These are phyloP conservation scores for Candida succiphila DNA, from an alignment of 805 yeast species.

Conservation along the genomic window DNA sequence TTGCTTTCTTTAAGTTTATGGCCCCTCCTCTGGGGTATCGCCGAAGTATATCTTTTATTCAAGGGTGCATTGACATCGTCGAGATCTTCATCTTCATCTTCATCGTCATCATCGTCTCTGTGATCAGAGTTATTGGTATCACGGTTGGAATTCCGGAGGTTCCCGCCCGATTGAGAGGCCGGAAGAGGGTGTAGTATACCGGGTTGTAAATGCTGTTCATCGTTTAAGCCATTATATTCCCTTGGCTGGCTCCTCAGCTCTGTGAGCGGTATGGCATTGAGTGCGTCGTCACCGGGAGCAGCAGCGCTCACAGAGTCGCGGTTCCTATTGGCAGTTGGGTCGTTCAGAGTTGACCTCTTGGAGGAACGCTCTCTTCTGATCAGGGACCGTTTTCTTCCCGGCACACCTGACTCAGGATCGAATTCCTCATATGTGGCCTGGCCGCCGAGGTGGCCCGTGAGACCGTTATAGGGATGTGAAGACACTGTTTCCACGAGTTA, in stretches of 20 bases:
- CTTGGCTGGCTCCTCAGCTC: constrained; percentile 22
- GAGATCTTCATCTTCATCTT: neutral
- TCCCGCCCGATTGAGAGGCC: too few species aligned
- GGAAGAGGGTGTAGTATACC: too few species aligned
- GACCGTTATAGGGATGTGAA: constrained; percentile 2
- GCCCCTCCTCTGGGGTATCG: constrained; percentile 12
- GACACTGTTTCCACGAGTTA: constrained; percentile 1
- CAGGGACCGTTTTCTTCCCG: constrained; percentile 54
- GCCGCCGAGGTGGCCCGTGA: constrained; percentile 1
- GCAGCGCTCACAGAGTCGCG: constrained; percentile 1
- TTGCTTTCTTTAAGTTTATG: constrained; percentile 13
- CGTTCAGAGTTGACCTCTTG: constrained; percentile 2
- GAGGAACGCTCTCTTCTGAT: constrained; percentile 75
- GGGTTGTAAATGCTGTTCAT: constrained; percentile 38
- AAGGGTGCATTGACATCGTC: constrained; percentile 20
- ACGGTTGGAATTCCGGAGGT: neutral
- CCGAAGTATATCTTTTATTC: constrained; percentile 8
- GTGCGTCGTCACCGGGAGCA: constrained; percentile 13
- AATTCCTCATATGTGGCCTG: constrained; percentile 3
- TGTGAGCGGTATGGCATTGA: constrained; percentile 6
- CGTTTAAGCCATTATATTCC: constrained; percentile 52
- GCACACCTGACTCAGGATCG: constrained; percentile 23
- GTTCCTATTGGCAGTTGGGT: neutral
- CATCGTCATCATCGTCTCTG: neutral
- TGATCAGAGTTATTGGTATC: neutral